Evolutionary conservation across 805 yeast species (phyloP).

Genomic region (Lachancea sp.): DNA sequence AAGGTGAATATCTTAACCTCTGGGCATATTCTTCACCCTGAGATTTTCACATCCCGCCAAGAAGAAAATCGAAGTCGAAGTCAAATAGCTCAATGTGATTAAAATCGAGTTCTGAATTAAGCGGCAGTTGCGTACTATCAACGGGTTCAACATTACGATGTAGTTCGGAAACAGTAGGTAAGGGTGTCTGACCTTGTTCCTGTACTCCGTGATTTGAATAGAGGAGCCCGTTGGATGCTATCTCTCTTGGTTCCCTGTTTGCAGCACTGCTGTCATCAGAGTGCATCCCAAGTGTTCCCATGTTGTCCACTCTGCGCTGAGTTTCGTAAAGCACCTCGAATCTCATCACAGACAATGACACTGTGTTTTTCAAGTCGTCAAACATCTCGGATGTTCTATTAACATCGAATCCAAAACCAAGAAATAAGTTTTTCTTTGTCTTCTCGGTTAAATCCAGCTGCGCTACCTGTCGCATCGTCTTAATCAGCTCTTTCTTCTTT

Average conservation of each 20-base stretch:
- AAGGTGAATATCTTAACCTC: neutral
- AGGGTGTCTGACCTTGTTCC: neutral
- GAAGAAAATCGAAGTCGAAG: constrained; percentile 3
- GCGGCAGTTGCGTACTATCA: neutral
- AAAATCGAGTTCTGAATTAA: constrained; percentile 2
- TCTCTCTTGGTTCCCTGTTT: neutral
- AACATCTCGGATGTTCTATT: constrained; percentile 8
- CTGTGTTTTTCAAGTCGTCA: neutral
- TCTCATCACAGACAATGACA: neutral
- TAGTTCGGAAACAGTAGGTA: neutral
- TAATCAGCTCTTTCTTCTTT: constrained; percentile 26
- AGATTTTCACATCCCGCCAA: neutral
- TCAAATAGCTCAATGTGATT: constrained; percentile 3
- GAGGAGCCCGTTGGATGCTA: neutral
- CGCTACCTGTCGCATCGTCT: constrained; percentile 20
- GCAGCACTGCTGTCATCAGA: neutral
- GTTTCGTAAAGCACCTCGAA: neutral
- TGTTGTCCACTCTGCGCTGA: neutral
- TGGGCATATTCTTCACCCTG: too few relatives aligned
- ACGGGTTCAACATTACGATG: neutral
- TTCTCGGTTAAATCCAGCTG: constrained; percentile 9
- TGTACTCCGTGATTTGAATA: neutral
- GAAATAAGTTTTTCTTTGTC: constrained; percentile 15
- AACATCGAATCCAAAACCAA: constrained; percentile 24
- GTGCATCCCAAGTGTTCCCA: neutral